Base-by-base conservation (phyloP, 2,329 filamentous ascomycete species). In the Diaporthe ilicicola region DNA sequence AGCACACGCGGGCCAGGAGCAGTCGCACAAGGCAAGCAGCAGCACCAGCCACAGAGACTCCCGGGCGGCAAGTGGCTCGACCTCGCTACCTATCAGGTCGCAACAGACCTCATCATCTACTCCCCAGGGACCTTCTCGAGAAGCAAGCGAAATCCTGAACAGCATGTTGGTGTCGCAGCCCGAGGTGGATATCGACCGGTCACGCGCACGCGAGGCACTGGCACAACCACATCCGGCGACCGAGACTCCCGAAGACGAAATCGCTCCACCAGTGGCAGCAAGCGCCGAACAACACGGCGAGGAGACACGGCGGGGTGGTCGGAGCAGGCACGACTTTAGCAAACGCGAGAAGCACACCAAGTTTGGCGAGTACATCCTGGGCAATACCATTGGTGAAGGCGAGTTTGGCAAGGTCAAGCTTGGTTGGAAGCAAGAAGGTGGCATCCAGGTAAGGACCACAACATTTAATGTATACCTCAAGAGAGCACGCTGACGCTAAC, bases 401-500 rank as follows among this genome's bases (percentile, higher is more conserved):
- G 96, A 99, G 82, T 99, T 99, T 80, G 96, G 96, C 75, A 99
- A 99, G 81, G 96, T 99, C 77, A 98, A 98, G 82, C 90, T 98
- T 78, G 96, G 96, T 32, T 99, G 96, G 96, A 98, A 98, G 82
- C 93, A 94, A 80, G 95, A 97, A 81, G 95, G 94, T 72, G 95
- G 92, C 74, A 93, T 97, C 62, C 92, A 95, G 85, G 90, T 92
- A 83, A 65, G 71, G 34, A 10, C 27, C 27, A 15, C 34, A 2
- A 22, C 76, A 82, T 73, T 34, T 50, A 37, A n/a, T 22, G 37
- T n/a, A 12, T 37, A 29, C 42, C 24, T 22, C 42, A 13, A 32
- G 9, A 19, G 22, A 24, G 13, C 27, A 29, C 32, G 32, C 22
- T 53, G 68, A 54, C 4, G 37, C 64, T 73, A 39, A 71, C 27